Conservation (phyloP, 495 filamentous ascomycete species). For the Tuber umbilicatum region DNA sequence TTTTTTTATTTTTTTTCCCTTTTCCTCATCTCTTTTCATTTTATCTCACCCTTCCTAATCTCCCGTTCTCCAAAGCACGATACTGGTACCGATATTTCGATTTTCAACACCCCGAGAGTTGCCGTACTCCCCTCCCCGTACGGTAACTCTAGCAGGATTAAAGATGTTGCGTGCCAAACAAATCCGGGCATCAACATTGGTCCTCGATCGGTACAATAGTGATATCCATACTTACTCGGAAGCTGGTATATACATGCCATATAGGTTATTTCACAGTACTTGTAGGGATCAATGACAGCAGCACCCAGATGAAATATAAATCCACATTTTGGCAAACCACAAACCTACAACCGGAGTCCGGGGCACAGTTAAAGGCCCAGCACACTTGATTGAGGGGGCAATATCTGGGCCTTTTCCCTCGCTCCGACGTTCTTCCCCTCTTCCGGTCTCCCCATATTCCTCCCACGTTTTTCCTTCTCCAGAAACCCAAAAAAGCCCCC, state of each 20-base stretch:
- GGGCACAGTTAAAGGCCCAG: neutral
- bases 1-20: neutral
- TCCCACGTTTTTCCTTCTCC: conserved; percentile 37
- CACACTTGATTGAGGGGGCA: neutral
- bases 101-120: neutral
- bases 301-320: neutral
- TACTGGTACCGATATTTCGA: neutral
- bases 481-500: conserved; percentile 38
- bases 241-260: neutral
- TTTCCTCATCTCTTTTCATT: neutral
- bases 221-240: neutral
- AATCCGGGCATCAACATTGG: neutral
- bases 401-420: conserved; percentile 31
- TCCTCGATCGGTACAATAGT: neutral
- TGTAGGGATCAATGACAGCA: conserved; percentile 1
- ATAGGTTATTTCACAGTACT: neutral
- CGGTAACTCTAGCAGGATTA: neutral
- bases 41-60: conserved; percentile 4
- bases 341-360: neutral
- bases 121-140: neutral
- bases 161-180: neutral
- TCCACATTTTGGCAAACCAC: neutral
- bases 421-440: conserved; percentile 35
- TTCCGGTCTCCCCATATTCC: conserved; percentile 40
- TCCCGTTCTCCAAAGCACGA: neutral